Percentiles rank a stretch among this genome's conserved stretches.
Conservation (phyloP, 768 basidiomycete species). For the Grammothele lineata region DNA sequence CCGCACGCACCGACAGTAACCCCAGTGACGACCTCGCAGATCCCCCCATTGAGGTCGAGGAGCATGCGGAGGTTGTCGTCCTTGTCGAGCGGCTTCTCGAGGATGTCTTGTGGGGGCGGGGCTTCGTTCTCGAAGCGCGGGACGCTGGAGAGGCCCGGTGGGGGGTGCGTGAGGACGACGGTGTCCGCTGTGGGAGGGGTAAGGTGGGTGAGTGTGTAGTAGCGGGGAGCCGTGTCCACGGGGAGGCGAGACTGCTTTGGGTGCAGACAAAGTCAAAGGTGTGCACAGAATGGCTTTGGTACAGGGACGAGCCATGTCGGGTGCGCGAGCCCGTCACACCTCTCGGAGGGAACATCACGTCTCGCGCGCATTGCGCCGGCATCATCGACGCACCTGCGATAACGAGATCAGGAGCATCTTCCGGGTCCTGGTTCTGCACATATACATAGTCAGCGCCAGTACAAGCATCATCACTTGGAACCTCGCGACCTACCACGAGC, state of each 20-base stretch:
- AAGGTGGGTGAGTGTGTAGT: too few species aligned
- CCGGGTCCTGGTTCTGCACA: too few species aligned
- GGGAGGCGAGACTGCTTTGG: too few species aligned
- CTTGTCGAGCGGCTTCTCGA: slow-evolving; percentile 84
- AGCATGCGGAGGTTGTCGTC: slow-evolving; percentile 87
- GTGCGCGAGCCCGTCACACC: not conserved
- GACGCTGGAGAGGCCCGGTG: slow-evolving; percentile 52
- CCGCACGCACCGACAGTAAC: slow-evolving; percentile 61
- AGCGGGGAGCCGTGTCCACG: too few species aligned
- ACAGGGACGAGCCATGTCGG: too few species aligned
- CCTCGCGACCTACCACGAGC: slow-evolving; percentile 69
- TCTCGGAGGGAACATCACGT: not conserved
- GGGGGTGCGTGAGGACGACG: slow-evolving; percentile 79
- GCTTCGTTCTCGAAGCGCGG: slow-evolving; percentile 50
- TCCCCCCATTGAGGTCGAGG: slow-evolving; percentile 76
- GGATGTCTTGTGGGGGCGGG: slow-evolving; percentile 57
- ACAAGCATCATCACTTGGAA: too few species aligned
- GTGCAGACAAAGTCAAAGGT: too few species aligned
- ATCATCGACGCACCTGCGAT: slow-evolving; percentile 66
- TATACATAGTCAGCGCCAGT: too few species aligned
- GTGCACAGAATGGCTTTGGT: too few species aligned
- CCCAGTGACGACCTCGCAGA: slow-evolving; percentile 92
- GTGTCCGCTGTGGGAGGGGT: slow-evolving; percentile 75
- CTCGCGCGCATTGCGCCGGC: too few species aligned
- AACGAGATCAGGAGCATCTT: slow-evolving; percentile 75